Evolutionary conservation across 139 green algal genomes (phyloP).

Genomic region (Micractinium sp.): DNA sequence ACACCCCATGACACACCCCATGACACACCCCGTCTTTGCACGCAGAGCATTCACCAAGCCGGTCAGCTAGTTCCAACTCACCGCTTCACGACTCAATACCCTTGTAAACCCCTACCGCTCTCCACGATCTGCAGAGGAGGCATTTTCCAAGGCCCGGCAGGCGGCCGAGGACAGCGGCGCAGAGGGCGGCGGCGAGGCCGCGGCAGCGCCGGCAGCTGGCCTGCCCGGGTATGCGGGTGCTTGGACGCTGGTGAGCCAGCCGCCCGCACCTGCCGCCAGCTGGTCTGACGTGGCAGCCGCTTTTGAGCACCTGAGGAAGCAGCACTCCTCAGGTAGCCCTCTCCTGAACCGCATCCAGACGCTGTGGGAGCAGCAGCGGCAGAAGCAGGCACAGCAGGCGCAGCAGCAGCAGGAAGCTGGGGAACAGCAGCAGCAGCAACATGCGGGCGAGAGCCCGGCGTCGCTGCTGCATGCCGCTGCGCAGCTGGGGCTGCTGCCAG

Average conservation of each 20-base stretch:
- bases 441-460: not conserved
- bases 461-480: not conserved
- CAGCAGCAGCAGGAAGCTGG: not conserved
- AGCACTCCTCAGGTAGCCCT: not conserved
- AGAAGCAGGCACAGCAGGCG: not conserved
- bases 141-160: not conserved
- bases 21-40: too few species aligned
- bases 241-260: not conserved
- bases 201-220: not conserved
- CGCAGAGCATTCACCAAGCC: too few species aligned
- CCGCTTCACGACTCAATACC: not conserved
- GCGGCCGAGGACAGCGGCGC: not conserved
- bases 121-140: slow-evolving; percentile 1
- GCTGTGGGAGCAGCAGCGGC: not conserved
- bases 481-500: slow-evolving; percentile 7
- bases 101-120: not conserved
- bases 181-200: not conserved
- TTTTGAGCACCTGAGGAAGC: not conserved
- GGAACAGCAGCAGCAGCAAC: not conserved
- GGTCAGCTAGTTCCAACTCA: not conserved
- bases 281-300: not conserved
- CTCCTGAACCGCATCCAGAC: not conserved
- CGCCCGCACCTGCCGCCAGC: not conserved
- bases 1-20: too few species aligned
- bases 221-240: not conserved